Conservation (phyloP, 305 asterid species). For the Fraxinus nigra region DNA sequence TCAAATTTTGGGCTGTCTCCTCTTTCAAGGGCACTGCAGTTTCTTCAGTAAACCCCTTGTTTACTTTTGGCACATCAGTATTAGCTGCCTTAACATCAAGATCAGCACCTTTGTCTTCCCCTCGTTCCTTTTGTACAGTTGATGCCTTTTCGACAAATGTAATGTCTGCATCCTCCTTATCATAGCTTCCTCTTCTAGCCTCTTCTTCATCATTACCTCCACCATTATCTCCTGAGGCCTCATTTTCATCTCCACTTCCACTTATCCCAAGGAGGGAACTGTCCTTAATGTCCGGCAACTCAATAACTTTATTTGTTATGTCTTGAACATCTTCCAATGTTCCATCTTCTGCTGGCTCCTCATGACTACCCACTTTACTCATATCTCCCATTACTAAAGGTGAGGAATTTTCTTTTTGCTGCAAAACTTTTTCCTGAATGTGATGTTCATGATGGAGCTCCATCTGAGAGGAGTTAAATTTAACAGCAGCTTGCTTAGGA, state of each 20-base stretch:
- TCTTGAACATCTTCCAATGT: constrained; percentile 38
- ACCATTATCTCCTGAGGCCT: constrained; percentile 32
- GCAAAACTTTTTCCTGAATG: constrained; percentile 29
- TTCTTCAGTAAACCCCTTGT: constrained; percentile 34
- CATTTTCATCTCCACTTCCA: constrained; percentile 34
- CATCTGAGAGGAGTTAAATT: constrained; percentile 33
- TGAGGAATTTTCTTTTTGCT: constrained; percentile 27
- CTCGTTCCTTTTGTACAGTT: constrained; percentile 36
- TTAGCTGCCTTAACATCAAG: constrained; percentile 42
- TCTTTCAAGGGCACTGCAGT: constrained; percentile 37
- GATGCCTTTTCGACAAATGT: constrained; percentile 40
- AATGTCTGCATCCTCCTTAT: constrained; percentile 39
- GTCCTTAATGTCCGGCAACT: constrained; percentile 35
- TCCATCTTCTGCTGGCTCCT: constrained; percentile 44
- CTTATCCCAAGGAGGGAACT: constrained; percentile 28
- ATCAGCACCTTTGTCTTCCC: constrained; percentile 34
- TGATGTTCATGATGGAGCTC: constrained; percentile 29
- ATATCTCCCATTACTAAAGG: constrained; percentile 33
- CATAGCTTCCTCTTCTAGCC: constrained; percentile 33
- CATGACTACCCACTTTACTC: constrained; percentile 31
- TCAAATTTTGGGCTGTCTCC: constrained; percentile 36
- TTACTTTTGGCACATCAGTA: constrained; percentile 25
- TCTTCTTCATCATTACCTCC: constrained; percentile 29
- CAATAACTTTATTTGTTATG: constrained; percentile 29
- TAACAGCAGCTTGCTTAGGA: constrained; percentile 40